Base-by-base conservation (phyloP, 176 grass and related monocot genomes). In the Carex pumila region DNA sequence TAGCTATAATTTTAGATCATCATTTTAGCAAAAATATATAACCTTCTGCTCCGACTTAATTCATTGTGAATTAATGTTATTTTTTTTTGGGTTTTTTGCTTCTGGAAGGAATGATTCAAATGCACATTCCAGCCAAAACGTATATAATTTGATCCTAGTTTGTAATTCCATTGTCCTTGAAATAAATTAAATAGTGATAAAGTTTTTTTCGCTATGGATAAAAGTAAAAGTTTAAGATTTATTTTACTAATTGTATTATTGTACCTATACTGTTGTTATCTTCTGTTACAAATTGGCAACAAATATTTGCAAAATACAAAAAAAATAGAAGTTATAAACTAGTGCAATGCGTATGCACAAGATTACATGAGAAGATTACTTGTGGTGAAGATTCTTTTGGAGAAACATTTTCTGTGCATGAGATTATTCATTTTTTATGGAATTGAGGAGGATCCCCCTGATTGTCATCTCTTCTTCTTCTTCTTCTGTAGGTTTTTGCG, bases 401-500 rank as follows among this genome's bases (percentile, higher is more conserved):
- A 25, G 25, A 25, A 25, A 25, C 25, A 25, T 25, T 25, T 25
- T 25, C 25, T 25, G 25, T 25, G 25, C 25, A 25, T 25, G 25
- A 25, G 32, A 34, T 34, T 34, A 1, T 34, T 3, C 32, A 34
- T 34, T 34, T 34, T 34, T 2, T 2, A 34, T 34, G 32, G 32
- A 34, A 34, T 34, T 34, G 32, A 2, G 3, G 32, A 34, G 32
- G 7, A 61, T 30, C 56, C 14, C n/a, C n/a, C n/a, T n/a, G n/a
- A n/a, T 62, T 80, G 56, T 80, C 57, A 82, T 82, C 79, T 82
- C 9, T 82, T 82, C 79, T 82, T 82, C 36, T 43, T 82, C 2
- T 34, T 34, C 32, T 34, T 34, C 25, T 57, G 41, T 69, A 87
- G 54, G 19, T 94, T 91, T 77, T 79, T 92, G 52, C 92, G 89